A percentile compares a stretch with the other conserved stretches of the same genome.
Evolutionary conservation across 768 basidiomycete species (phyloP).

Genomic region (Pisolithus microcarpus): DNA sequence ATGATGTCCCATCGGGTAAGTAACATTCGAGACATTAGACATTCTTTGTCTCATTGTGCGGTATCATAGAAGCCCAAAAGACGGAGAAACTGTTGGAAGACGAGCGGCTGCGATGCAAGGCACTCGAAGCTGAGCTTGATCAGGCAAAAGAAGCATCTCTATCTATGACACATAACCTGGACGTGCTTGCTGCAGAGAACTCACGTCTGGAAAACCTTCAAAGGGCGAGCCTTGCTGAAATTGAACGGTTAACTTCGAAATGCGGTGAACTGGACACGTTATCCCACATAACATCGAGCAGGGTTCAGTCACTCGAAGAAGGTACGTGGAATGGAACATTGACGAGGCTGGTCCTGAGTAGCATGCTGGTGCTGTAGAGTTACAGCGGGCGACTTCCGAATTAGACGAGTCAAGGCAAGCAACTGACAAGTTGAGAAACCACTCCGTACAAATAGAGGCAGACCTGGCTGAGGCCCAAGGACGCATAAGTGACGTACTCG

Average conservation of each 20-base stretch:
- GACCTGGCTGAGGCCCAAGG: slow-evolving; percentile 15
- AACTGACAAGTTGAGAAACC: slow-evolving; percentile 5
- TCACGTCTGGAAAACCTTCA: slow-evolving; percentile 14
- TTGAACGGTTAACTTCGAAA: slow-evolving; percentile 10
- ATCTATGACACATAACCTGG: slow-evolving; percentile 8
- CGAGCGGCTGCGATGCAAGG: slow-evolving; percentile 12
- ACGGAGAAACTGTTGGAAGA: slow-evolving; percentile 12
- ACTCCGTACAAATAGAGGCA: slow-evolving; percentile 12
- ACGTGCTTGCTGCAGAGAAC: slow-evolving; percentile 18
- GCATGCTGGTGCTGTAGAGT: slow-evolving; percentile 9
- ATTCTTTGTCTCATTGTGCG: not conserved
- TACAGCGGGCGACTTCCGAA: slow-evolving; percentile 14
- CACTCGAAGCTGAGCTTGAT: slow-evolving; percentile 18
- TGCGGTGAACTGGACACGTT: slow-evolving; percentile 9
- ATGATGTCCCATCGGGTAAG: slow-evolving; percentile 28
- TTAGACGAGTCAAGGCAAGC: slow-evolving; percentile 12
- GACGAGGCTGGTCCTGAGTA: slow-evolving; percentile 25
- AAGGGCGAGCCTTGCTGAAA: slow-evolving; percentile 8
- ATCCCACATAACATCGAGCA: slow-evolving; percentile 3
- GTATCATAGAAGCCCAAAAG: slow-evolving; percentile 12
- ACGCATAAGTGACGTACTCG: slow-evolving; percentile 15
- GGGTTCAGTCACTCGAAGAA: slow-evolving; percentile 12
- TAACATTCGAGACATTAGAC: not conserved
- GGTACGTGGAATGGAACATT: slow-evolving; percentile 19
- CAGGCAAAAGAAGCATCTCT: slow-evolving; percentile 8